These are phyloP conservation scores for Blastobotrys illinoisensis DNA, from an alignment of 1,139 yeast species.

Conservation along the genomic window DNA sequence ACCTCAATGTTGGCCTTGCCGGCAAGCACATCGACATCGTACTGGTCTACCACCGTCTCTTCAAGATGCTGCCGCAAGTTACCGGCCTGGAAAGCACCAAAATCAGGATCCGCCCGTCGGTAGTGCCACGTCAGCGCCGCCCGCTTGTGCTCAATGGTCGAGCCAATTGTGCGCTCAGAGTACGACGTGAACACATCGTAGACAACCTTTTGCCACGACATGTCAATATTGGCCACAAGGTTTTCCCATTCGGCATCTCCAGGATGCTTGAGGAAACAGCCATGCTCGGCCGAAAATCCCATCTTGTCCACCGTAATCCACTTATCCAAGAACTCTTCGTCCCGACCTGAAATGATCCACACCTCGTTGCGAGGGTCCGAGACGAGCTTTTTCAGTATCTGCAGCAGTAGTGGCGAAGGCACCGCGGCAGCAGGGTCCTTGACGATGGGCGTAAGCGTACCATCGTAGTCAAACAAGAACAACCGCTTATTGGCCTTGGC, in stretches of 20 bases:
- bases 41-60: slow-evolving; percentile 54
- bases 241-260: slow-evolving; percentile 67
- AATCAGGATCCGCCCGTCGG: slow-evolving; percentile 87
- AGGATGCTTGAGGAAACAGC: slow-evolving; percentile 81
- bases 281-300: slow-evolving; percentile 95
- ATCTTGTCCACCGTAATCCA: slow-evolving; percentile 72
- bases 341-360: slow-evolving; percentile 97
- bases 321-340: slow-evolving; percentile 78
- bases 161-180: slow-evolving; percentile 87
- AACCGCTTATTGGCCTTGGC: slow-evolving; percentile 59
- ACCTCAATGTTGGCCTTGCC: slow-evolving; percentile 97
- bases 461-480: slow-evolving; percentile 92
- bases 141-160: slow-evolving; percentile 79
- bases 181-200: slow-evolving; percentile 64
- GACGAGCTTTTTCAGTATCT: slow-evolving; percentile 54
- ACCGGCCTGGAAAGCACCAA: slow-evolving; percentile 81
- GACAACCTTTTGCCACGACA: slow-evolving; percentile 90
- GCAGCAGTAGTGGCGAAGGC: slow-evolving; percentile 70
- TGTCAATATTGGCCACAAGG: slow-evolving; percentile 74
- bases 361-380: slow-evolving; percentile 78
- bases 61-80: slow-evolving; percentile 63
- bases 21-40: slow-evolving; percentile 93
- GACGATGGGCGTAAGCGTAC: slow-evolving; percentile 93
- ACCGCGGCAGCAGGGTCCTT: slow-evolving; percentile 98
- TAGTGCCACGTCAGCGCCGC: slow-evolving; percentile 98